Base-by-base conservation (phyloP, 2,329 filamentous ascomycete genomes). In the Moelleriella libera region DNA sequence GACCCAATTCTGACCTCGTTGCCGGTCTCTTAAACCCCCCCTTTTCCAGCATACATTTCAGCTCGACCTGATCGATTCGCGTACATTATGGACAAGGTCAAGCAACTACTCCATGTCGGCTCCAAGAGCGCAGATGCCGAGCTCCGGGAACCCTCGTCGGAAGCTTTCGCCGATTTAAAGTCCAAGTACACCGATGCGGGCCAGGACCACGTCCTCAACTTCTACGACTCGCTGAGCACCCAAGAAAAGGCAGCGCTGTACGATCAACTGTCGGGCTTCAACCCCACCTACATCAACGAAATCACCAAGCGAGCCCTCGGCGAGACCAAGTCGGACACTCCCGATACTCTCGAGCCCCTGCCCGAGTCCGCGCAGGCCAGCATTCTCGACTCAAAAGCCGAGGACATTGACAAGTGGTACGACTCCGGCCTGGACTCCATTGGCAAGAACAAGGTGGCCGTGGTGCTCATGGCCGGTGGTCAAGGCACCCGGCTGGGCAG, bases 381-480 rank as follows among this genome's bases (percentile, higher is more conserved):
- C 49, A 87, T 96, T 57, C 80, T 97, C 63, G 90, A 97, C 68
- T 94, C 89, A 51, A 78, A 85, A 57, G 65, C 81, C 45, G 77
- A 80, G 50, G 83, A 94, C 61, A 76, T 96, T 52, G 72, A 86
- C 55, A 77, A 75, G 64, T 98, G 90, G 89, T 92, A 95, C 66
- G 70, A 84, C 52, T 72, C 82, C 8, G 85, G 86, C 48, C 71
- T 97, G 31, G 90, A 88, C 62, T 84, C 90, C 40, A 76, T 94
- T 50, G 72, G 80, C 45, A 74, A 87, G 63, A 82, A 85, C 61
- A 80, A 85, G 63, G 76, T 94, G 40, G 75, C 80, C 32, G 92
- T 98, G 14, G 88, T 98, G 46, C 78, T 98, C 59, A 94, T 98
- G 86, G 92, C 92, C 49, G 92, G 92, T 62, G 92, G 92, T 34